Percentiles rank a stretch among this genome's conserved stretches.
Conservation (phyloP, 345 rosid species). For the Fremontodendron californicum region DNA sequence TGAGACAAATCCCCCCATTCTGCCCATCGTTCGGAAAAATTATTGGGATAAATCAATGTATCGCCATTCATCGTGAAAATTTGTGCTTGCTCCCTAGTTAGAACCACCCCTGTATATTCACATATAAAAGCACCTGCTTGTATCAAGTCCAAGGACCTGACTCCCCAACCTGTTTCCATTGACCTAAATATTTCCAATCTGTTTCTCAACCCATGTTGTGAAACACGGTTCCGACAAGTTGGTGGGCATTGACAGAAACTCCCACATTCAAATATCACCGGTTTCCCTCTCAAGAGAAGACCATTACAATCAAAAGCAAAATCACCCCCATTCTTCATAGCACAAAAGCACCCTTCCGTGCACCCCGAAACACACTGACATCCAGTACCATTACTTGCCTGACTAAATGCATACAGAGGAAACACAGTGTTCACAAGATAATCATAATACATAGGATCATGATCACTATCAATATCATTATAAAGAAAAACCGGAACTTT, state of each 20-base stretch:
- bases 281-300: slow-evolving; percentile 66
- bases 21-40: slow-evolving; percentile 64
- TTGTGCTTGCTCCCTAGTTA: slow-evolving; percentile 84
- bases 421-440: slow-evolving; percentile 65
- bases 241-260: slow-evolving; percentile 71
- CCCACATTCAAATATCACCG: slow-evolving; percentile 77
- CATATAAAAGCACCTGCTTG: slow-evolving; percentile 87
- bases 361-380: slow-evolving; percentile 71
- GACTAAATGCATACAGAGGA: slow-evolving; percentile 44
- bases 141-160: slow-evolving; percentile 79
- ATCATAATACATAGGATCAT: slow-evolving; percentile 80
- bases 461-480: slow-evolving; percentile 71
- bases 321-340: slow-evolving; percentile 71
- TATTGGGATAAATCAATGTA: slow-evolving; percentile 61
- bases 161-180: slow-evolving; percentile 87
- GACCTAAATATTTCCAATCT: slow-evolving; percentile 88
- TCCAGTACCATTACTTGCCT: slow-evolving; percentile 44
- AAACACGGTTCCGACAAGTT: slow-evolving; percentile 66
- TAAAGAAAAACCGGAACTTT: slow-evolving; percentile 57
- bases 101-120: slow-evolving; percentile 82
- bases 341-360: slow-evolving; percentile 62
- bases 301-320: slow-evolving; percentile 71
- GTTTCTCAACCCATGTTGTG: slow-evolving; percentile 65
- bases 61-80: slow-evolving; percentile 81
- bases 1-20: slow-evolving; percentile 92